These are phyloP conservation scores for Ascocoryne sarcoides DNA, from an alignment of 2,329 filamentous ascomycete genomes.

Conservation along the genomic window DNA sequence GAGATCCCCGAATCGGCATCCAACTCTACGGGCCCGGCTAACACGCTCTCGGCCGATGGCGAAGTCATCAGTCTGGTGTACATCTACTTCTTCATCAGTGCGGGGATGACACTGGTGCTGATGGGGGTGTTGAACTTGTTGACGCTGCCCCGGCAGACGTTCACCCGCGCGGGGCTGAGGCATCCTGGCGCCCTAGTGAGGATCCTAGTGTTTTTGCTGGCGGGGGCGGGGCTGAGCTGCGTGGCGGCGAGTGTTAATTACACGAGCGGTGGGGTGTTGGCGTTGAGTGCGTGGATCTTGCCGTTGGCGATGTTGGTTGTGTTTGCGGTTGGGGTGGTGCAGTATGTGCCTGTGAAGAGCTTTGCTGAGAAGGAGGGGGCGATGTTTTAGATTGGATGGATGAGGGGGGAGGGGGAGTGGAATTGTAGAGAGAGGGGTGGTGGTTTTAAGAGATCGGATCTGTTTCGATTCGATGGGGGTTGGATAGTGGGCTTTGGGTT, in stretches of 20 bases:
- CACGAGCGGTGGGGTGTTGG: conserved; percentile 3
- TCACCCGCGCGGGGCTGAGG: not conserved
- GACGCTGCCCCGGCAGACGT: conserved; percentile 2
- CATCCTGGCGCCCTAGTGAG: conserved; percentile 2
- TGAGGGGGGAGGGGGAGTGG: too few species aligned
- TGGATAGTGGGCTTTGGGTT: too few species aligned
- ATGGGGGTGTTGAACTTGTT: conserved; percentile 17
- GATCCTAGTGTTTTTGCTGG: conserved; percentile 2
- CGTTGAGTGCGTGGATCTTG: conserved; percentile 7
- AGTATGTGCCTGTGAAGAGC: not conserved
- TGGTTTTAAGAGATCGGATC: too few species aligned
- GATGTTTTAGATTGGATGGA: too few species aligned
- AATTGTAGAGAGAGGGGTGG: too few species aligned
- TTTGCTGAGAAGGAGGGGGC: too few species aligned
- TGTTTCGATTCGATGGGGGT: too few species aligned
- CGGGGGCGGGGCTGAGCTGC: not conserved
- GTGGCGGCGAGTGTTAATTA: conserved; percentile 6
- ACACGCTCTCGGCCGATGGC: not conserved
- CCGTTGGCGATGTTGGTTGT: conserved; percentile 5
- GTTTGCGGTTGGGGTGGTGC: not conserved
- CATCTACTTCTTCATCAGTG: conserved; percentile 19
- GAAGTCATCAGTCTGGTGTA: conserved; percentile 11
- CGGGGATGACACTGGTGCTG: conserved; percentile 16
- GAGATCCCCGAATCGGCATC: not conserved
- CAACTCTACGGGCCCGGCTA: not conserved